Evolutionary conservation across 2,329 filamentous ascomycete species (phyloP).

Genomic region (Botrytis byssoidea): DNA sequence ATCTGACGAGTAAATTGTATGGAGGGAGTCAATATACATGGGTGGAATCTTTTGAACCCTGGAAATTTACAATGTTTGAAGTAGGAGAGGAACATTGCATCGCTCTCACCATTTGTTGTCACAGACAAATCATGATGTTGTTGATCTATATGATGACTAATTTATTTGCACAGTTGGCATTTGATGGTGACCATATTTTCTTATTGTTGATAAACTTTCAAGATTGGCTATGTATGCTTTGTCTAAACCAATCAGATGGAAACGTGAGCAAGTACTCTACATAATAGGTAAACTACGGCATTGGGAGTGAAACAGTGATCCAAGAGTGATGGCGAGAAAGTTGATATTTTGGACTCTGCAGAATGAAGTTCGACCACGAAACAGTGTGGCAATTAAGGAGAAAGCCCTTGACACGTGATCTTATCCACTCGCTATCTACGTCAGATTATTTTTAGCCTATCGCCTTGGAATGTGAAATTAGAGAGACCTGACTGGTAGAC

Average conservation of each 20-base stretch:
- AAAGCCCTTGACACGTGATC: background rate
- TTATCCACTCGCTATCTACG: background rate
- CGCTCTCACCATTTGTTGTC: background rate
- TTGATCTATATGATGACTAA: background rate
- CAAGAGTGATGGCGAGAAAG: background rate
- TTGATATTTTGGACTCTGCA: background rate
- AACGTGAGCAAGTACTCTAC: background rate
- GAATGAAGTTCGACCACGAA: background rate
- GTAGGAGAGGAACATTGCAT: background rate
- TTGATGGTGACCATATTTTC: background rate
- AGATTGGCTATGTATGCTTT: background rate
- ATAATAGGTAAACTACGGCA: background rate
- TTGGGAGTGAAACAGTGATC: background rate
- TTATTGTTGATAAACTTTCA: background rate
- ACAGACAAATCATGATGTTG: background rate
- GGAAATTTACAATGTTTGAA: background rate
- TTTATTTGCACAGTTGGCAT: background rate
- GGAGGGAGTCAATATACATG: background rate
- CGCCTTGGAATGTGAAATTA: slow-evolving; percentile 1
- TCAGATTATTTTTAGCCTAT: slow-evolving; percentile 16
- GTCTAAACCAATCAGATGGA: background rate
- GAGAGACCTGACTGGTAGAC: slow-evolving; percentile 33
- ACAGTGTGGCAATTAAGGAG: background rate
- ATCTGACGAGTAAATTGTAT: background rate
- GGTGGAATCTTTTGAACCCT: background rate